Base-by-base conservation (phyloP, 2,329 filamentous ascomycete genomes). In the Cordyceps militaris region DNA sequence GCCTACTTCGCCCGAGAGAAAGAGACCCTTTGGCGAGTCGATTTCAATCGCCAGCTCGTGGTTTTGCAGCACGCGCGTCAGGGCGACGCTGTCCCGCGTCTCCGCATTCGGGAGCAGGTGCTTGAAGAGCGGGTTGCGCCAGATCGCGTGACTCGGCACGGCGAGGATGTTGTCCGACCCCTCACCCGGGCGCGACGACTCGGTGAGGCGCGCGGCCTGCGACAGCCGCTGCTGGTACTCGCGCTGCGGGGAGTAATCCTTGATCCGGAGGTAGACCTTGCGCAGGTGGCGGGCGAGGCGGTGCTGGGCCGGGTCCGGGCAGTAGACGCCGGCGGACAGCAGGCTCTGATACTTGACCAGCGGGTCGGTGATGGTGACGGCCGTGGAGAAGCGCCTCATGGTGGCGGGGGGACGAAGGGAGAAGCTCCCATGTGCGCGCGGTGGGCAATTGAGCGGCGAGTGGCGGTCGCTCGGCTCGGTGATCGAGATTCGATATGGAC, bases 1-100 rank as follows among this genome's bases (percentile, higher is more conserved):
- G 11, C 89, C 89, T 1, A 94, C 89, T 66, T 91, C 88, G 7
- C 89, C 89, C 26, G 90, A 89, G 0, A 94, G 77, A 66, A 93
- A 85, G 16, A 94, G 73, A 0, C 89, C 89, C 63, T 79, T 83
- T 0, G 89, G 89, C 0, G 87, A 90, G 64, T 88, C 78, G 49
- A 92, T 79, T 47, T 84, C 76, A 61, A 91, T 79, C 11, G 89
- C 89, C 21, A 83, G 82, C 67, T 92, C 84, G 66, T 91, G 82
- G 63, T 79, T 83, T 0, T 84, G 87, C 14, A 92, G 73, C n/a
- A 86, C 80, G 51, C 81, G 76, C 2, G 86, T 88, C 59, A 94
- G 70, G 4, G 88, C 86, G 23, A 87, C 71, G 56, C 76, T 80
- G 62, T 86, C 81, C 63, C 76, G 79, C 23, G 76, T 75, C 54